These are phyloP conservation scores for Backusella parvicylindrica DNA, from an alignment of 192 early-diverging fungal species.

Conservation along the genomic window DNA sequence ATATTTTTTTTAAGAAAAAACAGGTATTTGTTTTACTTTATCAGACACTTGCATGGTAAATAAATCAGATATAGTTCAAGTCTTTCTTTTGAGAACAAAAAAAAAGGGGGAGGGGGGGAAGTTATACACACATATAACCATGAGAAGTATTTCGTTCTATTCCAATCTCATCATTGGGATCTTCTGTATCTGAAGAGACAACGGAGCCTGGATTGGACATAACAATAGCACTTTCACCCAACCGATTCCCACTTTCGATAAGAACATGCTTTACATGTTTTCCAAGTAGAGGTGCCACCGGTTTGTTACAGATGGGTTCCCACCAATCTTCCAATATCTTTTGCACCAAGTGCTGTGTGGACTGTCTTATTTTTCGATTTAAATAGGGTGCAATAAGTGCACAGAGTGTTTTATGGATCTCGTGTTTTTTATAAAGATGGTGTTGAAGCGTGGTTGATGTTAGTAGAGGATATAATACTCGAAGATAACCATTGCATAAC, in stretches of 20 bases:
- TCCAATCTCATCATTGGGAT: neutral
- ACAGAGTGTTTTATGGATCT: constrained; percentile 40
- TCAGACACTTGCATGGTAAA: neutral
- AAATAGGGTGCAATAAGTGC: constrained; percentile 37
- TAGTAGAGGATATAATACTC: constrained; percentile 61
- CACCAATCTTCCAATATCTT: constrained; percentile 45
- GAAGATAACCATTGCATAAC: constrained; percentile 64
- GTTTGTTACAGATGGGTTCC: constrained; percentile 27
- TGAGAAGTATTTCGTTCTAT: neutral
- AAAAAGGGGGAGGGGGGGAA: too few relatives aligned
- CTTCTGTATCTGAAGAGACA: neutral
- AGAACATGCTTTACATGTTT: constrained; percentile 14
- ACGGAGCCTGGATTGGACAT: neutral
- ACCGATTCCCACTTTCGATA: neutral
- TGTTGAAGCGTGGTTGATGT: constrained; percentile 50
- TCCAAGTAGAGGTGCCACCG: constrained; percentile 19
- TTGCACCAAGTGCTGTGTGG: constrained; percentile 41
- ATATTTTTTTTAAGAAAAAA: neutral
- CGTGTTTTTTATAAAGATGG: constrained; percentile 43
- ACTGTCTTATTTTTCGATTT: constrained; percentile 34
- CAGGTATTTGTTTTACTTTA: neutral
- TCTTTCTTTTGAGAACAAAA: neutral
- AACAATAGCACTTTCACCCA: neutral
- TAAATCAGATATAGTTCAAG: neutral
- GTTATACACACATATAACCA: neutral